Conservation (phyloP, 805 yeast species). For the Kodamaea hsintzibuensis region DNA sequence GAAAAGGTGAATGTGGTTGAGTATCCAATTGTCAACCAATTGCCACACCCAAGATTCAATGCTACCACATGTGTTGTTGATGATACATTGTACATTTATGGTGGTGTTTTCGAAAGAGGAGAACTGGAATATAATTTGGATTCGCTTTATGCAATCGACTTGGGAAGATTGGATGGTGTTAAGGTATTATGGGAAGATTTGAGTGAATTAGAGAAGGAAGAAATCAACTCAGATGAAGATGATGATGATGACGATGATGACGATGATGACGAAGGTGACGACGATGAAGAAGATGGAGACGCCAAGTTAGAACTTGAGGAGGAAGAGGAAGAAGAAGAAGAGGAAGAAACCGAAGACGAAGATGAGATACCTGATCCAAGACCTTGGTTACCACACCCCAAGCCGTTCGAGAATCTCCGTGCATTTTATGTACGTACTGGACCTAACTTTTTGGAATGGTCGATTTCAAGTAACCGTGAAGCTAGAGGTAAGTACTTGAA, state of each 20-base stretch:
- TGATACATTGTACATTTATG: constrained; percentile 79
- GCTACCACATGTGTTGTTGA: constrained; percentile 82
- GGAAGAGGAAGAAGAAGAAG: constrained; percentile 68
- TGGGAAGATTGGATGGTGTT: constrained; percentile 85
- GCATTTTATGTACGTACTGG: constrained; percentile 86
- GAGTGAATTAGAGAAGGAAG: constrained; percentile 52
- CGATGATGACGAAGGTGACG: constrained; percentile 71
- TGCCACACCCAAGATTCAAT: constrained; percentile 91
- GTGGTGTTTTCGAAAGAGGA: constrained; percentile 88
- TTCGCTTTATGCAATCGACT: constrained; percentile 81
- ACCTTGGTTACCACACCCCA: constrained; percentile 98
- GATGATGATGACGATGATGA: constrained; percentile 53
- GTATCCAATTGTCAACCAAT: constrained; percentile 55
- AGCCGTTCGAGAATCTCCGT: constrained; percentile 83
- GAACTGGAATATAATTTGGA: constrained; percentile 85
- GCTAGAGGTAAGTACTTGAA: constrained; percentile 89
- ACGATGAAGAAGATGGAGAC: constrained; percentile 57
- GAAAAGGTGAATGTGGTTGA: constrained; percentile 42
- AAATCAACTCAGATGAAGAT: constrained; percentile 62
- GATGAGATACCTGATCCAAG: constrained; percentile 84
- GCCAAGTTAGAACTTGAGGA: constrained; percentile 63
- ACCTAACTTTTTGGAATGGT: constrained; percentile 88
- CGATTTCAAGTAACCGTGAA: constrained; percentile 80
- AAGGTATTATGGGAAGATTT: constrained; percentile 89
- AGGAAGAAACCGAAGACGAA: constrained; percentile 57